Evolutionary conservation across 164 flowering plant genomes (phyloP).

Genomic region (Euptelea pleiosperma): DNA sequence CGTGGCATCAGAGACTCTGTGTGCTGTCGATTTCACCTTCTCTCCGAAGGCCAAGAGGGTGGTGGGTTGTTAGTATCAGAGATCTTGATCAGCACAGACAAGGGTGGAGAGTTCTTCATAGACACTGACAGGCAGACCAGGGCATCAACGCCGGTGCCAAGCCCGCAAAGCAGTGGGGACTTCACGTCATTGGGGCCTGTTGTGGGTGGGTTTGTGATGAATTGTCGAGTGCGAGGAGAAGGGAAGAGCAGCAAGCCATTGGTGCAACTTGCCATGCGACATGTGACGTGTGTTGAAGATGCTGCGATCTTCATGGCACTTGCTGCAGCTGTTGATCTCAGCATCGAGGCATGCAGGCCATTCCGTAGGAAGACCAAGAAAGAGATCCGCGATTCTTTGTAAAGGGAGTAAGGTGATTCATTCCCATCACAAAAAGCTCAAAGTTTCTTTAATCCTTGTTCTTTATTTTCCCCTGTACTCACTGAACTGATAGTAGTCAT

Average conservation of each 20-base stretch:
- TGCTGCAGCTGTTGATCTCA: constrained; percentile 90
- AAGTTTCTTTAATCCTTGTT: too few relatives aligned
- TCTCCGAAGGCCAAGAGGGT: constrained; percentile 57
- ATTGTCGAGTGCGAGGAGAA: constrained; percentile 76
- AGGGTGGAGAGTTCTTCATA: constrained; percentile 80
- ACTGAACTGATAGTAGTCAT: too few relatives aligned
- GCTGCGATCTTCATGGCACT: constrained; percentile 96
- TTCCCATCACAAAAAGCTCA: too few relatives aligned
- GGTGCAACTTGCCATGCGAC: constrained; percentile 81
- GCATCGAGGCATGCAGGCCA: constrained; percentile 83
- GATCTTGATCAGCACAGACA: constrained; percentile 61
- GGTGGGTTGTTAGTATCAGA: constrained; percentile 68
- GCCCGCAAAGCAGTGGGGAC: constrained; percentile 87
- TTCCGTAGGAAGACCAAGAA: constrained; percentile 53
- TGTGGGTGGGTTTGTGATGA: constrained; percentile 81
- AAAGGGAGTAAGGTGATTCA: constrained; percentile 1
- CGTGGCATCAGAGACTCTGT: constrained; percentile 58
- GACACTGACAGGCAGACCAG: constrained; percentile 63
- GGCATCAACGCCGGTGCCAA: constrained; percentile 52
- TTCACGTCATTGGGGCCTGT: constrained; percentile 46
- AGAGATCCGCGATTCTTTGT: constrained; percentile 37
- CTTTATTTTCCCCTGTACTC: too few relatives aligned
- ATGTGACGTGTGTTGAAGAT: constrained; percentile 83
- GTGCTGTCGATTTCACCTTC: constrained; percentile 67
- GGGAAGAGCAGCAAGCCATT: constrained; percentile 75